Conservation (phyloP, 1,139 yeast species). For the Hyphopichia buzzinii region DNA sequence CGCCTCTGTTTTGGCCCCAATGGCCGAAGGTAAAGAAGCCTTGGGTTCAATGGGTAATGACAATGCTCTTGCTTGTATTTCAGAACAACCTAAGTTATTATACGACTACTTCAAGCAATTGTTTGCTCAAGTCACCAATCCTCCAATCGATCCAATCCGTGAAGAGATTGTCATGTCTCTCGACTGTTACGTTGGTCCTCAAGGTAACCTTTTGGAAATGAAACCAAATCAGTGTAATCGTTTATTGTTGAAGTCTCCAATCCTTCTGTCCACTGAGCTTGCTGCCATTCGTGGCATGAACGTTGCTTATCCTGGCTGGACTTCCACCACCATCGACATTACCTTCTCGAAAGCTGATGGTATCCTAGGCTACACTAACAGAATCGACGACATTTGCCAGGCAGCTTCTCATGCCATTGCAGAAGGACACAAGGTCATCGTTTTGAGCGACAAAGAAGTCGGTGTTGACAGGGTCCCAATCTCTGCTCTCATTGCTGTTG, state of each 20-base stretch:
- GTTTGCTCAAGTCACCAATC: conserved; percentile 98
- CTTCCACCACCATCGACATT: conserved; percentile 76
- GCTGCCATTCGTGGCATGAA: conserved; percentile 70
- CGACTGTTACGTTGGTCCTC: conserved; percentile 97
- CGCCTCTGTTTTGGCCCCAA: conserved; percentile 79
- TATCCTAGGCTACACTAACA: conserved; percentile 76
- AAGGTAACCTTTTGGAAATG: conserved; percentile 93
- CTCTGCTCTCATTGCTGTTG: conserved; percentile 90
- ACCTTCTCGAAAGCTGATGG: conserved; percentile 88
- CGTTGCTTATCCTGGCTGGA: conserved; percentile 82
- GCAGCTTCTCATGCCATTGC: conserved; percentile 86
- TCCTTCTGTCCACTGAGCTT: conserved; percentile 71
- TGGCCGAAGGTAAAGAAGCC: conserved; percentile 96
- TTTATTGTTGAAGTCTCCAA: conserved; percentile 77
- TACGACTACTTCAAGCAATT: conserved; percentile 95
- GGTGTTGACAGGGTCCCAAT: conserved; percentile 68
- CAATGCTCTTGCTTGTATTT: conserved; percentile 92
- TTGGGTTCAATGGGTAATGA: conserved; percentile 99
- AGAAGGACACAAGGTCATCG: conserved; percentile 67
- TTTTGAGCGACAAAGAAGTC: conserved; percentile 71
- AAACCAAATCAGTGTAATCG: conserved; percentile 90
- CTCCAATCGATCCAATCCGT: conserved; percentile 97
- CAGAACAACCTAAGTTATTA: conserved; percentile 86
- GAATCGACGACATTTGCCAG: conserved; percentile 83
- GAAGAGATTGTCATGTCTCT: conserved; percentile 96